Evolutionary conservation across 2,329 filamentous ascomycete genomes (phyloP), one percentile per base, ranked within the genome.

Genomic region (Escovopsis sp.): DNA sequence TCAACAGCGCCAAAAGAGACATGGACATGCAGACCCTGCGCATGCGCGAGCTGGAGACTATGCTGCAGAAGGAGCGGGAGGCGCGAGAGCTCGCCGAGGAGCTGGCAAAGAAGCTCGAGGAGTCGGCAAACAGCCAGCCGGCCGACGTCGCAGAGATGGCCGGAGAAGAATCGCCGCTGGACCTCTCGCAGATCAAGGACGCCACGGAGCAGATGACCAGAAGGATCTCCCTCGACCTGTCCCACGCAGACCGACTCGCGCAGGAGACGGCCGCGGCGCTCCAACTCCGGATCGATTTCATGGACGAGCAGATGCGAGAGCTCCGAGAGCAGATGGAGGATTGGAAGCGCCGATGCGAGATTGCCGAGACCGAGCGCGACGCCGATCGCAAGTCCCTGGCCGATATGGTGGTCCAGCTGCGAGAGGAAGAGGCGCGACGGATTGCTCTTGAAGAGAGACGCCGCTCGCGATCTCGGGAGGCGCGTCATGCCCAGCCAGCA

Each of bases 21-120:
- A 76, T 95, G 35, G 87, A 93, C 53, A 74, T 71, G n/a, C 87
- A 95, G 57, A 79, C 76, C 39, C 71, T 77, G 35, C 79, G 84
- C 27, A 79, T 96, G 58, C 81, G 79, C 50, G 82, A 88, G 51
- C 66, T 96, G 11, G 89, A 96, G 46, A 53, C 51, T 9, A 58
- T 84, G 62, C 67, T 96, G 35, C 76, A 72, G 39, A 79, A 81
- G 54, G 91, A 98, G 60, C 76, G 86, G 24, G 73, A 78, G 48
- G 88, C 88, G 25, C 76, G 91, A 43, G 81, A 93, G 53, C 71
- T 77, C 40, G 89, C 89, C 0, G 91, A 98, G 59, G 83, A 91
- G 45, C 69, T 84, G 41, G 83, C 85, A 12, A 80, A 79, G 50
- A 73, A 74, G 40, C 64, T 94, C 48, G 72, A 78, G 48, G 74